Conservation (phyloP, 139 green algal genomes). For the Chloropicon primus region DNA sequence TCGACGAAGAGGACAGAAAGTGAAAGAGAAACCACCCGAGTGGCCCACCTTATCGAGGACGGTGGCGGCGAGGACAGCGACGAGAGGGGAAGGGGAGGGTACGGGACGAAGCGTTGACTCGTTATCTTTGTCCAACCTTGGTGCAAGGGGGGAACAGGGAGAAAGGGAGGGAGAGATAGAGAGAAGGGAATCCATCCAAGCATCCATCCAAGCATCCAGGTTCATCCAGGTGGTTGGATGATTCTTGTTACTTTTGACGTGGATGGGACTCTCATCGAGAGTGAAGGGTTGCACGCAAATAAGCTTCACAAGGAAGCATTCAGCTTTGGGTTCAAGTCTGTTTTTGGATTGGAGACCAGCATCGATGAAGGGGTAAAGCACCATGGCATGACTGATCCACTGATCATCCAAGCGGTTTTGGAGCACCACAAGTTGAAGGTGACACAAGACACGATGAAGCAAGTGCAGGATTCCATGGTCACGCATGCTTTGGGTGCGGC, state of each 20-base stretch:
- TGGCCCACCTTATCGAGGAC: too few species aligned
- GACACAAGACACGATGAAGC: constrained; percentile 18
- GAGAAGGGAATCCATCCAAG: too few species aligned
- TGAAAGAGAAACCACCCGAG: too few species aligned
- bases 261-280: constrained; percentile 45
- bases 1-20: too few species aligned
- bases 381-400: constrained; percentile 45
- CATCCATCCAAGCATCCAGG: too few species aligned
- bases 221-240: too few species aligned
- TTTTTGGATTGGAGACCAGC: constrained; percentile 40
- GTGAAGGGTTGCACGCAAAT: constrained; percentile 35
- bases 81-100: too few species aligned
- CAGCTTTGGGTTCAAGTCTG: constrained; percentile 22
- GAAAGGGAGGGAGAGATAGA: too few species aligned
- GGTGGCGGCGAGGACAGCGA: too few species aligned
- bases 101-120: too few species aligned
- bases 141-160: too few species aligned
- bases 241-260: constrained; percentile 42
- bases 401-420: constrained; percentile 38
- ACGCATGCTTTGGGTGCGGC: constrained; percentile 13
- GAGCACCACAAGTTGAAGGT: constrained; percentile 26
- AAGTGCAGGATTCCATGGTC: constrained; percentile 34
- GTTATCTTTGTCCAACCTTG: too few species aligned
- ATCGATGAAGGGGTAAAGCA: constrained; percentile 41
- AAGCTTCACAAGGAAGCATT: constrained; percentile 49